A percentile compares a stretch with the other conserved stretches of the same genome.
Evolutionary conservation across 2,329 filamentous ascomycete genomes (phyloP).

Genomic region (Colletotrichum sp.): DNA sequence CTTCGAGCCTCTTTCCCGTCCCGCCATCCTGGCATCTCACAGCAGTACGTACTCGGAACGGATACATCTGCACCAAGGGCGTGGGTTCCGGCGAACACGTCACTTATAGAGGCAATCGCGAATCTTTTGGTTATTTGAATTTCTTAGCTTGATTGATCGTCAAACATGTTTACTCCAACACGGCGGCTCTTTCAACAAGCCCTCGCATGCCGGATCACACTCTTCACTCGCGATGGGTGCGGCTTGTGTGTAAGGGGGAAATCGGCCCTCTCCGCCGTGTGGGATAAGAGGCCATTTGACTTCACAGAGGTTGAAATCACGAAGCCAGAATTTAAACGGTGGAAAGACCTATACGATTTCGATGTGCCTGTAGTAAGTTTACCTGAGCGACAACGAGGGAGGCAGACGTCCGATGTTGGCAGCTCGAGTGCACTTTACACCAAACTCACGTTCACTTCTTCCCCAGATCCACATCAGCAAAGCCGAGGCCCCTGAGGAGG

Average conservation of each 20-base stretch:
- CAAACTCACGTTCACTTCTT: not conserved
- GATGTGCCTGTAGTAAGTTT: constrained; percentile 77
- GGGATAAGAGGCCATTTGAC: constrained; percentile 69
- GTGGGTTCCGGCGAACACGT: not conserved
- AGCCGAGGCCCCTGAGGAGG: constrained; percentile 51
- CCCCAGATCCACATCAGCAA: constrained; percentile 68
- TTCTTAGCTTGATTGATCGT: not conserved
- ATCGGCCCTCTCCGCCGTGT: constrained; percentile 70
- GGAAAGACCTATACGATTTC: constrained; percentile 79
- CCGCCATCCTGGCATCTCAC: not conserved
- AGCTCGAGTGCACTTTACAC: not conserved
- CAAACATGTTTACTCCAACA: constrained; percentile 54
- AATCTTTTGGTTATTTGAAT: not conserved
- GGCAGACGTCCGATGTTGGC: not conserved
- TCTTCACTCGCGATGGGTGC: constrained; percentile 77
- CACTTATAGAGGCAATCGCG: not conserved
- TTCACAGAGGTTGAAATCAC: constrained; percentile 75
- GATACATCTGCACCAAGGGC: not conserved
- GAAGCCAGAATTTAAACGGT: constrained; percentile 63
- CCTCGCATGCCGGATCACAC: constrained; percentile 67
- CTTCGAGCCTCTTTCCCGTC: not conserved
- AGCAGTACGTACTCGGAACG: not conserved
- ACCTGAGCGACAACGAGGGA: not conserved
- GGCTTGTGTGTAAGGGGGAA: constrained; percentile 74
- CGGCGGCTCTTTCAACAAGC: constrained; percentile 45